Evolutionary conservation across 2,329 filamentous ascomycete species (phyloP), one percentile per base, ranked within the genome.

Genomic region (Neonectria coccinea): DNA sequence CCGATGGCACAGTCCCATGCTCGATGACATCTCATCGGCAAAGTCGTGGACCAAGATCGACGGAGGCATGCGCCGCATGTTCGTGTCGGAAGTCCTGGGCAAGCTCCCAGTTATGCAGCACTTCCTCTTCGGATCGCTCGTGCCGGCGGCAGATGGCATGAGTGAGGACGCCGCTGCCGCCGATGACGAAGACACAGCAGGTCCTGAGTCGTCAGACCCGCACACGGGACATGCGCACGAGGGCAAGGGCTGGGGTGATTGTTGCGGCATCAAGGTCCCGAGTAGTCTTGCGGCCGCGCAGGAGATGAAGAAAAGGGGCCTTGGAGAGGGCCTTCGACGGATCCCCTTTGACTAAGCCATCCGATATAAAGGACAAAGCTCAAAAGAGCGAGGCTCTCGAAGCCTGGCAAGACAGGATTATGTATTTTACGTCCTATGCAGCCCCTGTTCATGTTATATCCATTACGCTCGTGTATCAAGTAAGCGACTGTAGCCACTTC

Each of bases 61-160:
- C 78, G 91, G 86, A 27, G 96, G 96, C 7, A 98, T 99, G 97
- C 88, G 92, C 65, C 92, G 93, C 70, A 99, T 99, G 97, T 98
- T 98, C 76, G 86, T 95, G 56, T 92, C 91, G 44, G 96, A 99
- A 79, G 95, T 99, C 1, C 80, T 99, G 56, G 90, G 92, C 33
- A 99, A 99, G 79, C 78, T 99, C 59, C 96, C 96, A 1, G 95
- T 99, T 47, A 98, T 98, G 94, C 96, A 99, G 80, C 97, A 99
- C 78, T 99, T 99, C 73, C 76, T 99, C 59, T 99, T 99, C 75
- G 96, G 96, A 1, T 91, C 89, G 9, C 79, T 99, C 55, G 85
- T 99, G 2, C 91, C 93, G 0, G 93, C 95, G 0, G 88, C 85
- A 0, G 88, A 93, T 22, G 92, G 88, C 1, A 98, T 99, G 96